Conservation (phyloP, 495 filamentous ascomycete genomes). For the Echria macrotheca region DNA sequence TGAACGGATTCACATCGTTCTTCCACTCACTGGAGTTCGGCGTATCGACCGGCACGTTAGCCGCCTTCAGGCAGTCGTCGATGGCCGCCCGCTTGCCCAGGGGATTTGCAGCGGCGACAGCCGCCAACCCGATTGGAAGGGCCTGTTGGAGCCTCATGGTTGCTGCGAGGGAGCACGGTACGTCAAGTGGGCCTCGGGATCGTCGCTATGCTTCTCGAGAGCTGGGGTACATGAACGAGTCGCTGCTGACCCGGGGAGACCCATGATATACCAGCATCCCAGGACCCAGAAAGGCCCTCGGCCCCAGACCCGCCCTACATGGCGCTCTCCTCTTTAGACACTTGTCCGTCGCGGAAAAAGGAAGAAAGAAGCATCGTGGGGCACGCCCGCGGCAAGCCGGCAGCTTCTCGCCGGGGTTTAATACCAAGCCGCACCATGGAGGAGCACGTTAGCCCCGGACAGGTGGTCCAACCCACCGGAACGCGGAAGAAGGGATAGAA, state of each 20-base stretch:
- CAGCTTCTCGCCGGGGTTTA: constrained; percentile 17
- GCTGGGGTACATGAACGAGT: too few species aligned
- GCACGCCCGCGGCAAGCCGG: constrained; percentile 15
- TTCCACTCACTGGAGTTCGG: constrained; percentile 35
- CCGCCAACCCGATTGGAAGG: constrained; percentile 13
- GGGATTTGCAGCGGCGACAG: constrained; percentile 16
- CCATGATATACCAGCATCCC: too few species aligned
- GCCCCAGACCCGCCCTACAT: too few species aligned
- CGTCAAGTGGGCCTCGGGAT: too few species aligned
- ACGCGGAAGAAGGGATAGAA: constrained; percentile 12
- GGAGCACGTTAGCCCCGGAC: too few species aligned
- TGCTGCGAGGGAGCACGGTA: too few species aligned
- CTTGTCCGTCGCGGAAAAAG: too few species aligned
- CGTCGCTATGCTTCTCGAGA: too few species aligned
- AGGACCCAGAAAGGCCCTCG: too few species aligned
- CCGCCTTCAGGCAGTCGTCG: constrained; percentile 36
- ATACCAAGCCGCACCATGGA: constrained; percentile 16
- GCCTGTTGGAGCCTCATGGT: constrained; percentile 16
- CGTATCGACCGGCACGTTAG: constrained; percentile 28
- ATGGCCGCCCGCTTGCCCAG: constrained; percentile 29
- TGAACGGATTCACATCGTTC: constrained; percentile 35
- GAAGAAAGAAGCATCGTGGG: too few species aligned
- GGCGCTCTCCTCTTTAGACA: too few species aligned
- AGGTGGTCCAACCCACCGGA: constrained; percentile 13
- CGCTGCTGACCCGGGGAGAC: too few species aligned